Conservation (phyloP, 2,329 filamentous ascomycete species). For the Aspergillus pseudonomiae region DNA sequence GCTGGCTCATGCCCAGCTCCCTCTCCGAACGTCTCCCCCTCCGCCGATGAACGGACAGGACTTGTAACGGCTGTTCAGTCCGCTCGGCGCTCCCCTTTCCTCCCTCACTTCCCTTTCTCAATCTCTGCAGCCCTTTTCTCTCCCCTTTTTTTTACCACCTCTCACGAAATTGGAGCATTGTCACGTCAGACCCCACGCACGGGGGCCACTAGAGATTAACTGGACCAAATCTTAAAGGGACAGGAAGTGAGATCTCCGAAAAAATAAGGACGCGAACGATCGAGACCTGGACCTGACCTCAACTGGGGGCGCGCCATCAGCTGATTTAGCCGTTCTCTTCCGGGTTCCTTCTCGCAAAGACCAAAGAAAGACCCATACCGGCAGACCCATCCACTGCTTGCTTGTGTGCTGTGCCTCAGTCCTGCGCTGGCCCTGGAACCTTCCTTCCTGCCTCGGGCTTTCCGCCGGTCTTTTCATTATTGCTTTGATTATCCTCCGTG, state of each 20-base stretch:
- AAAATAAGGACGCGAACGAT: conserved; percentile 1
- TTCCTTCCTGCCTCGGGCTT: conserved; percentile 5
- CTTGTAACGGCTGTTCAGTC: conserved; percentile 26
- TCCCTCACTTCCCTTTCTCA: conserved; percentile 14
- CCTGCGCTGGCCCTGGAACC: conserved; percentile 21
- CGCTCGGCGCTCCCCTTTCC: conserved; percentile 20
- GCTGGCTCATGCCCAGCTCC: conserved; percentile 12
- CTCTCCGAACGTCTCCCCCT: conserved; percentile 3
- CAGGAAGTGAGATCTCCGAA: background rate
- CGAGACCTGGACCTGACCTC: background rate
- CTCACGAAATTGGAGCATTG: background rate
- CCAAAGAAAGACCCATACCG: conserved; percentile 23
- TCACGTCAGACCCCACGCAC: conserved; percentile 8
- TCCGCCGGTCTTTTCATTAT: conserved; percentile 3
- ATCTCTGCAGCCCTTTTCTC: conserved; percentile 11
- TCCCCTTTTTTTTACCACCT: conserved; percentile 2
- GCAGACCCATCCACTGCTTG: conserved; percentile 24
- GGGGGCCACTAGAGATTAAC: background rate
- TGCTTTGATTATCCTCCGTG: conserved; percentile 15
- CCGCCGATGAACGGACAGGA: conserved; percentile 17
- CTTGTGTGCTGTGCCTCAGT: conserved; percentile 10
- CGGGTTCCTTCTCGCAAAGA: conserved; percentile 16
- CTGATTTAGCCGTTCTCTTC: conserved; percentile 27
- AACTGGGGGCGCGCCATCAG: conserved; percentile 17
- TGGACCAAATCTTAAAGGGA: background rate